phyloP scores from a whole-genome alignment of 495 filamentous ascomycete genomes.

The Pyronema domesticum region DNA sequence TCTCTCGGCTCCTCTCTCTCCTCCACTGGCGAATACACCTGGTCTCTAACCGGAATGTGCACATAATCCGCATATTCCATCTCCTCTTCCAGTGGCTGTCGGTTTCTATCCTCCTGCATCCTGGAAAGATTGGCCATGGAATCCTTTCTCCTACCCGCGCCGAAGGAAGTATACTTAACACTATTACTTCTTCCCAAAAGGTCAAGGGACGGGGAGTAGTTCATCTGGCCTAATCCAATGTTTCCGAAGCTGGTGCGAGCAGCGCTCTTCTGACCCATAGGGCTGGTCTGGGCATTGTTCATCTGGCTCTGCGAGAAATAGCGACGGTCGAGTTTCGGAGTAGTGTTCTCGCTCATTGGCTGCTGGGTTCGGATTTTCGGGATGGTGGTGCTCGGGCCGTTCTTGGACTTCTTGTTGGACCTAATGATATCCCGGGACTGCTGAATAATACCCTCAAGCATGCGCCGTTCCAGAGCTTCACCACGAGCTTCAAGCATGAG shows the following conservation, averaged over 20 bases:
- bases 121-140: conserved; percentile 27
- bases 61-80: conserved; percentile 12
- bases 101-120: conserved; percentile 30
- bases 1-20: conserved; percentile 20
- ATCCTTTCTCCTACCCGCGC: conserved; percentile 48
- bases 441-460: conserved; percentile 87
- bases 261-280: conserved; percentile 37
- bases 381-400: conserved; percentile 24
- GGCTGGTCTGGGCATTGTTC: conserved; percentile 43
- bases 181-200: conserved; percentile 48
- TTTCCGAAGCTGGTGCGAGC: conserved; percentile 29
- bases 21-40: conserved; percentile 9
- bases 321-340: conserved; percentile 44
- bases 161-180: conserved; percentile 42
- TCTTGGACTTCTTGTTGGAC: conserved; percentile 16
- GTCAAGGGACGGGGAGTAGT: conserved; percentile 29
- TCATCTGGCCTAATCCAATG: conserved; percentile 19
- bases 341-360: conserved; percentile 10
- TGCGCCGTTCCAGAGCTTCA: conserved; percentile 72
- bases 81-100: conserved; percentile 32
- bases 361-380: conserved; percentile 14
- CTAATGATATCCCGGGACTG: conserved; percentile 77
- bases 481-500: conserved; percentile 73
- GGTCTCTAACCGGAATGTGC: conserved; percentile 8
- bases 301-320: conserved; percentile 84